Percentiles rank a stretch among this genome's conserved stretches.
Conservation (phyloP, 441 rosid species). For the Mallotus japonicus region DNA sequence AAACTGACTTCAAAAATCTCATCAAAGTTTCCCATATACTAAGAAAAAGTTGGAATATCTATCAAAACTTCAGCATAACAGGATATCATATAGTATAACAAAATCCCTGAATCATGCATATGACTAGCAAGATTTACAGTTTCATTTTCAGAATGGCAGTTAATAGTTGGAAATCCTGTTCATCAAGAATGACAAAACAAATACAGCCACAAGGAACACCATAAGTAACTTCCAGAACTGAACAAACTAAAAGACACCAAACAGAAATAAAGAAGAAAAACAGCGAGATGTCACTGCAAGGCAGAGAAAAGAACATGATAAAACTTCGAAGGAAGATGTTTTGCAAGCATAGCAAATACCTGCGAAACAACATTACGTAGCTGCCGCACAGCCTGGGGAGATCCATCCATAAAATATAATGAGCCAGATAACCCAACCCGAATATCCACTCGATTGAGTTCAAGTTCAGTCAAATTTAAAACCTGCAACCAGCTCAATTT, state of each 20-base stretch:
- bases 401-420: slow-evolving; percentile 92
- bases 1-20: not conserved
- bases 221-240: not conserved
- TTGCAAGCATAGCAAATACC: slow-evolving; percentile 45
- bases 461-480: slow-evolving; percentile 90
- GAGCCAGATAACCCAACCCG: slow-evolving; percentile 95
- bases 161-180: not conserved
- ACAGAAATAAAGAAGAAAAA: not conserved
- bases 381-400: slow-evolving; percentile 96
- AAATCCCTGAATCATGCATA: not conserved
- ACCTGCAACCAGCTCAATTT: slow-evolving; percentile 49
- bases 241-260: not conserved
- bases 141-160: not conserved
- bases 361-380: slow-evolving; percentile 90
- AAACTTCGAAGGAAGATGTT: slow-evolving; percentile 2
- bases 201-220: not conserved
- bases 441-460: slow-evolving; percentile 86
- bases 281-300: not conserved
- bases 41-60: not conserved
- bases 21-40: not conserved
- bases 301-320: slow-evolving; percentile 5
- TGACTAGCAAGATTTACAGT: not conserved
- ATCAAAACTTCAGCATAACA: not conserved
- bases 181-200: slow-evolving; percentile 6
- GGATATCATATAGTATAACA: not conserved